phyloP scores from a whole-genome alignment of 192 early-diverging fungal genomes.

The Spinellus fusiger region DNA sequence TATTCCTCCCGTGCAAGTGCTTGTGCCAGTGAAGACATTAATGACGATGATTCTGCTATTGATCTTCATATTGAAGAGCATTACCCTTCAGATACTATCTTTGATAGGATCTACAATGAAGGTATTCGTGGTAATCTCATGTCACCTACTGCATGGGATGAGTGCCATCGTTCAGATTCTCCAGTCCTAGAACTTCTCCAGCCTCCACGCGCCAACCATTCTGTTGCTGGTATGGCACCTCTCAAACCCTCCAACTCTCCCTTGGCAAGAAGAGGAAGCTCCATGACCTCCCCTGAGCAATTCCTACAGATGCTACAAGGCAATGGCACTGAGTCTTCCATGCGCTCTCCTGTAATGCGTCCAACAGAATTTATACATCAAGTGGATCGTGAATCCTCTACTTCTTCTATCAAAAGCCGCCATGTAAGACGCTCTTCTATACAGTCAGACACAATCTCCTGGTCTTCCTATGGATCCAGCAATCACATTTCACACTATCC shows the following conservation, averaged over 20 bases:
- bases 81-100: constrained; percentile 15
- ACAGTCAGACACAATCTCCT: constrained; percentile 16
- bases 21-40: constrained; percentile 1
- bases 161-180: background rate
- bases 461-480: background rate
- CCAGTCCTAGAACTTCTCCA: background rate
- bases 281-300: constrained; percentile 20
- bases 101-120: constrained; percentile 30
- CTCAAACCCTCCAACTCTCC: constrained; percentile 20
- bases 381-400: constrained; percentile 18
- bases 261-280: constrained; percentile 3
- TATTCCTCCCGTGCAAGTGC: constrained; percentile 4
- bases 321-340: background rate
- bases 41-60: constrained; percentile 23
- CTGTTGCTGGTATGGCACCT: background rate
- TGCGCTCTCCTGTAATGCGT: background rate
- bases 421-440: constrained; percentile 24
- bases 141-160: background rate
- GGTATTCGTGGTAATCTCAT: constrained; percentile 20
- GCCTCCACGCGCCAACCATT: background rate
- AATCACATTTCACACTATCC: background rate
- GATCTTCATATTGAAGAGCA: constrained; percentile 11
- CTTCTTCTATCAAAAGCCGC: constrained; percentile 18
- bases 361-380: constrained; percentile 15
- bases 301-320: constrained; percentile 16